phyloP scores from a whole-genome alignment of 2,329 filamentous ascomycete genomes.

The Apiospora pterosperma region DNA sequence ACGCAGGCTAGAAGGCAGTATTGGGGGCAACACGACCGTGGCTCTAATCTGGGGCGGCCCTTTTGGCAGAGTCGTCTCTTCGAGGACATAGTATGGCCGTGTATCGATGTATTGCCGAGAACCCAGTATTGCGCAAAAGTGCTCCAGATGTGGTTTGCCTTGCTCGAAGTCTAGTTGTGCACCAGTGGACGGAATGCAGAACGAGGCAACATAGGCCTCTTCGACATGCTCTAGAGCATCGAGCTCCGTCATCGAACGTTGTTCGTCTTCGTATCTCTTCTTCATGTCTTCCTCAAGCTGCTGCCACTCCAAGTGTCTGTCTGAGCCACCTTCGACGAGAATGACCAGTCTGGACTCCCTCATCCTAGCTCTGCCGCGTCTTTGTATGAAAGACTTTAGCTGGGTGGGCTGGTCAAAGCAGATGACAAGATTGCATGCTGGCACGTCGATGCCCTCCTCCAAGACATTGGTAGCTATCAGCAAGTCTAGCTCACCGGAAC shows the following conservation, averaged over 20 bases:
- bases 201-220: slow-evolving; percentile 26
- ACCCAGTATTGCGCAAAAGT: slow-evolving; percentile 70
- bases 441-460: slow-evolving; percentile 67
- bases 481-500: slow-evolving; percentile 50
- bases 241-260: slow-evolving; percentile 45
- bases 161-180: slow-evolving; percentile 71
- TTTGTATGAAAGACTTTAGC: slow-evolving; percentile 57
- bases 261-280: slow-evolving; percentile 61
- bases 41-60: slow-evolving; percentile 40
- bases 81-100: slow-evolving; percentile 64
- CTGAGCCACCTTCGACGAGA: slow-evolving; percentile 25
- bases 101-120: slow-evolving; percentile 58
- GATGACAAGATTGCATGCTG: slow-evolving; percentile 59
- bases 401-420: slow-evolving; percentile 50
- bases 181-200: slow-evolving; percentile 41
- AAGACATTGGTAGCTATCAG: slow-evolving; percentile 62
- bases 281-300: slow-evolving; percentile 72
- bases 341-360: slow-evolving; percentile 47
- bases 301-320: slow-evolving; percentile 51
- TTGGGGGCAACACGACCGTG: slow-evolving; percentile 67
- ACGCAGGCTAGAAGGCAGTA: slow-evolving; percentile 61
- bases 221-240: slow-evolving; percentile 44
- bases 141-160: slow-evolving; percentile 71
- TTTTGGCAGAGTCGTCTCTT: slow-evolving; percentile 25
- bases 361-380: slow-evolving; percentile 51